Evolutionary conservation across 306 rosid species (phyloP), one percentile per base, ranked within the genome.

Genomic region (Echinosophora koreensis): DNA sequence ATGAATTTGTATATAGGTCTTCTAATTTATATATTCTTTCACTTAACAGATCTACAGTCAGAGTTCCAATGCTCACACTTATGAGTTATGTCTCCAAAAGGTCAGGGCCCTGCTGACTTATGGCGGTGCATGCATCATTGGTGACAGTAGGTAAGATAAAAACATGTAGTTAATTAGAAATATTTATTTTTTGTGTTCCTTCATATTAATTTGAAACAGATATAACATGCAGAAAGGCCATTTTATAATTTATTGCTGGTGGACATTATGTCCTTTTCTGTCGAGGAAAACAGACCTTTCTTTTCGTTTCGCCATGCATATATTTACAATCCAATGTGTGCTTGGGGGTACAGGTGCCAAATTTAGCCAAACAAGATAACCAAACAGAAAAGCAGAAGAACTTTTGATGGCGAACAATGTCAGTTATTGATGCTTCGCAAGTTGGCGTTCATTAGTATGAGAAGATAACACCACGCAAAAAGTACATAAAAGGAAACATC

Each of bases 341-440:
- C 15, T 39, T 46, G 49, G 8, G 27, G 76, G 52, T 3, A 46
- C 66, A 38, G 10, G 13, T 22, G 27, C 56, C 58, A 61, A 60
- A 78, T 61, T 70, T 15, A 16, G 82, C 15, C 77, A 79, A 41
- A n/a, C 77, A 78, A 68, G 52, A 67, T 32, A 16, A 5, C 42
- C 42, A 46, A 27, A 69, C 65, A 22, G 0, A 69, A 9, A 59
- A 59, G 17, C 70, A 46, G 16, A 57, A 57, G 63, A 55, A 14
- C 16, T 46, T 5, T 49, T 7, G 2, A 35, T 4, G 69, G 39
- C 57, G 50, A 52, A 66, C 9, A 56, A 8, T 50, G 62, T 35
- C 63, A 49, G 15, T 44, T 13, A 63, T 18, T 10, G 13, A 58
- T 10, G n/a, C 71, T 16, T 49, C 38, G 38, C 32, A 63, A 22